Evolutionary conservation across 2,329 filamentous ascomycete species (phyloP).

Genomic region (Samsoniella hepiali): DNA sequence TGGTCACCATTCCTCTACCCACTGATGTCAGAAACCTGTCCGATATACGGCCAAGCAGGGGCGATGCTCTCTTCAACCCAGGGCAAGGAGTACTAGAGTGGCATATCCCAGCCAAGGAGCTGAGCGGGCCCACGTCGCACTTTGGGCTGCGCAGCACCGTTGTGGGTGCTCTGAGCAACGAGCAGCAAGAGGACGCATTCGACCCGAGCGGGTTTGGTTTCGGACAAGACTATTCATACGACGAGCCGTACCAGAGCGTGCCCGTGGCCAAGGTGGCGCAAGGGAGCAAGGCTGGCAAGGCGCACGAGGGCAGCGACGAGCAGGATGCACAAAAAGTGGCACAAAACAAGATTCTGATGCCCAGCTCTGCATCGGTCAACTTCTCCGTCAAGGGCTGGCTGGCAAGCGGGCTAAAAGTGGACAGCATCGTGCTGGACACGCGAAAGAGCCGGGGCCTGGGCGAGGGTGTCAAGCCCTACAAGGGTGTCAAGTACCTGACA

Average conservation of each 20-base stretch:
- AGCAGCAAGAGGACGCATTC: slow-evolving; percentile 47
- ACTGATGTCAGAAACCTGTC: slow-evolving; percentile 75
- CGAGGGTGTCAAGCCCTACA: slow-evolving; percentile 89
- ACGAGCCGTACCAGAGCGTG: slow-evolving; percentile 54
- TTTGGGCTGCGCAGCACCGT: slow-evolving; percentile 79
- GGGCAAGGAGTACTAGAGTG: slow-evolving; percentile 74
- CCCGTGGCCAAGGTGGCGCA: slow-evolving; percentile 34
- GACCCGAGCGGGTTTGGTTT: slow-evolving; percentile 53
- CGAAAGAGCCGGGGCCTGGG: slow-evolving; percentile 82
- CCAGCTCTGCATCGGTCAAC: slow-evolving; percentile 70
- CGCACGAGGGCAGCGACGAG: slow-evolving; percentile 35
- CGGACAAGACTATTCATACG: slow-evolving; percentile 49
- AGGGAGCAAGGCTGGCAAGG: slow-evolving; percentile 21
- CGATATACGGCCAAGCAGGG: slow-evolving; percentile 75
- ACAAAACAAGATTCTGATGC: slow-evolving; percentile 75
- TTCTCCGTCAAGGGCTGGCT: slow-evolving; percentile 68
- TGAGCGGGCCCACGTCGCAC: slow-evolving; percentile 61
- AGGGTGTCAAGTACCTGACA: slow-evolving; percentile 96
- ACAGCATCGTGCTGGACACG: slow-evolving; percentile 66
- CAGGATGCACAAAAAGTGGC: slow-evolving; percentile 57
- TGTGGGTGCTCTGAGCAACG: slow-evolving; percentile 57
- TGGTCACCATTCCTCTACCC: slow-evolving; percentile 76
- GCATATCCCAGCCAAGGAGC: slow-evolving; percentile 75
- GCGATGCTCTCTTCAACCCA: slow-evolving; percentile 78
- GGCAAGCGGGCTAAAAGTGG: slow-evolving; percentile 64